Percentiles rank a stretch among this genome's conserved stretches.
phyloP scores from a whole-genome alignment of 805 yeast species.

The Millerozyma acaciae region DNA sequence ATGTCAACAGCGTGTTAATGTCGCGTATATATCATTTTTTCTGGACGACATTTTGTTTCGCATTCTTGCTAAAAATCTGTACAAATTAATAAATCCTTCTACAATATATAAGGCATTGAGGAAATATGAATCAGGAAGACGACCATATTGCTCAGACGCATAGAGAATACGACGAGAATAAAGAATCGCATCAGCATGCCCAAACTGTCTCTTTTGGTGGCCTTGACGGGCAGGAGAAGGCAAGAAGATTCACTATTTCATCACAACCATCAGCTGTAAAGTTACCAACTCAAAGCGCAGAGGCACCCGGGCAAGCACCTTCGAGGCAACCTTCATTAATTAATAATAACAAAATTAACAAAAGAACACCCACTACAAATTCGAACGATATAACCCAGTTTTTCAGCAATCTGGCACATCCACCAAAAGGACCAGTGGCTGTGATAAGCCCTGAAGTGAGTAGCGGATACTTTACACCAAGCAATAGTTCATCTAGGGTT shows the following conservation, averaged over 20 bases:
- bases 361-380: slow-evolving; percentile 3
- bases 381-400: slow-evolving; percentile 6
- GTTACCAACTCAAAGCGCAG: slow-evolving; percentile 1
- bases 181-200: slow-evolving; percentile 4
- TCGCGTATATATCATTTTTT: not conserved
- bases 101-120: too few relatives aligned
- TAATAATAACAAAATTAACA: slow-evolving; percentile 4
- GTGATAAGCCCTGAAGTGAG: not conserved
- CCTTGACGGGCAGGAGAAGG: slow-evolving; percentile 30
- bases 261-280: slow-evolving; percentile 40
- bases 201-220: slow-evolving; percentile 35
- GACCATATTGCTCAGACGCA: not conserved
- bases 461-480: slow-evolving; percentile 7
- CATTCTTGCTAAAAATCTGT: too few relatives aligned
- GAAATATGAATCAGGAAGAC: not conserved
- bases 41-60: not conserved
- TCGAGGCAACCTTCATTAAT: slow-evolving; percentile 7
- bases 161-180: too few relatives aligned
- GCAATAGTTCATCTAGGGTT: slow-evolving; percentile 12
- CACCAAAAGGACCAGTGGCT: not conserved
- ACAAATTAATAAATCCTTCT: too few relatives aligned
- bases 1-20: too few relatives aligned
- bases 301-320: not conserved
- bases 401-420: slow-evolving; percentile 1
- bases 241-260: slow-evolving; percentile 39